Evolutionary conservation across 202 grass and related monocot species (phyloP).

Genomic region (Musa balbisiana): DNA sequence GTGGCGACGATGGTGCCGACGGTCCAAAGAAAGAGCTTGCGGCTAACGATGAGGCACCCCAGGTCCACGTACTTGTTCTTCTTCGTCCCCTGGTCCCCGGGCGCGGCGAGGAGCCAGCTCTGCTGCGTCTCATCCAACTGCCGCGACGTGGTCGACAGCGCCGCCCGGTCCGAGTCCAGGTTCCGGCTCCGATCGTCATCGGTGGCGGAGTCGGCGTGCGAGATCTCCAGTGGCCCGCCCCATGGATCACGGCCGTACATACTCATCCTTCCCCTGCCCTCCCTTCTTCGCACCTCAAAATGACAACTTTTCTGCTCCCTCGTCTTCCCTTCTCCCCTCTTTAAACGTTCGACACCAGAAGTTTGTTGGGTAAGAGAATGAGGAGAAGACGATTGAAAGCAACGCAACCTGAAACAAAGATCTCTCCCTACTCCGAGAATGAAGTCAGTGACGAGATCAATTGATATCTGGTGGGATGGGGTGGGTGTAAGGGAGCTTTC

Average conservation of each 20-base stretch:
- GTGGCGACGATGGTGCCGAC: slow-evolving; percentile 52
- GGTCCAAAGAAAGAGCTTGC: slow-evolving; percentile 70
- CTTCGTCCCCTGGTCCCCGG: slow-evolving; percentile 73
- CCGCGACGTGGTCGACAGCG: slow-evolving; percentile 46
- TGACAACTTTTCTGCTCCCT: background rate
- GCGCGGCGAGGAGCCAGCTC: slow-evolving; percentile 90
- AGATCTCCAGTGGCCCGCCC: slow-evolving; percentile 91
- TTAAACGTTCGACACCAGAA: background rate
- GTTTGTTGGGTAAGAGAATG: background rate
- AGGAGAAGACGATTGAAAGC: background rate
- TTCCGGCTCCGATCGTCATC: slow-evolving; percentile 52
- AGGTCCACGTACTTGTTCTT: slow-evolving; percentile 90
- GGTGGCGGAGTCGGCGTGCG: slow-evolving; percentile 41
- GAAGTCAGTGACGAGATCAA: too few species aligned
- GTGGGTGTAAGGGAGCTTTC: too few species aligned
- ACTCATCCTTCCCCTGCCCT: slow-evolving; percentile 44
- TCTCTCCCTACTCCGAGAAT: too few species aligned
- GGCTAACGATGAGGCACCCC: slow-evolving; percentile 87
- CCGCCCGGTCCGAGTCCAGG: slow-evolving; percentile 57
- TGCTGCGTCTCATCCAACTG: slow-evolving; percentile 95
- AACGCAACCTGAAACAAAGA: background rate
- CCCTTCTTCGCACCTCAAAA: slow-evolving; percentile 6
- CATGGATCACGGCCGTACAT: slow-evolving; percentile 97
- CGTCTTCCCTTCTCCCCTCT: background rate
- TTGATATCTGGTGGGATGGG: too few species aligned